A percentile compares a stretch with the other conserved stretches of the same genome.
phyloP scores from a whole-genome alignment of 805 yeast species.

The Candida incommunis region DNA sequence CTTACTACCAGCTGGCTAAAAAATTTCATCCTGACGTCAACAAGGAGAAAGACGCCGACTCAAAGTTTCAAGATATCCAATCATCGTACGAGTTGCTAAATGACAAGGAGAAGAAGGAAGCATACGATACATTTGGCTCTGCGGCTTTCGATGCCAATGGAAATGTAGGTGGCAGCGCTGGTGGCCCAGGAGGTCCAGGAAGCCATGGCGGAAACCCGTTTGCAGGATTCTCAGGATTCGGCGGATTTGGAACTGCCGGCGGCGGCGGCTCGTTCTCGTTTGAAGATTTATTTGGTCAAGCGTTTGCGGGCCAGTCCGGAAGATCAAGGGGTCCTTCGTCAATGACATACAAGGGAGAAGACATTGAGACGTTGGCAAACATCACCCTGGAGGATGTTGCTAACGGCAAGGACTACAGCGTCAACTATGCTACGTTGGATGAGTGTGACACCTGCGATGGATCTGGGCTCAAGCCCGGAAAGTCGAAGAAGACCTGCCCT shows the following conservation, averaged over 20 bases:
- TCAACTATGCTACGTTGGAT: conserved; percentile 61
- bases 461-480: conserved; percentile 68
- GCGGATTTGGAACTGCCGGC: conserved; percentile 24
- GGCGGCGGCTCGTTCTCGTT: conserved; percentile 32
- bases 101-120: conserved; percentile 71
- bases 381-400: conserved; percentile 78
- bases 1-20: conserved; percentile 86
- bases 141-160: conserved; percentile 62
- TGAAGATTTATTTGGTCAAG: conserved; percentile 49
- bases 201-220: conserved; percentile 32
- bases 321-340: conserved; percentile 27
- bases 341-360: conserved; percentile 78
- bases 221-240: conserved; percentile 22
- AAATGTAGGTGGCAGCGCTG: conserved; percentile 32
- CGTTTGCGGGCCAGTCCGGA: conserved; percentile 25
- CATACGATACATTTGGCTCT: conserved; percentile 86
- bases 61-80: conserved; percentile 81
- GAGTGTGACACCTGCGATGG: conserved; percentile 74
- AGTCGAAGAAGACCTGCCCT: conserved; percentile 62
- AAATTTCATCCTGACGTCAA: conserved; percentile 94
- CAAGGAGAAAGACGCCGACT: conserved; percentile 78
- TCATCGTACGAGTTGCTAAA: conserved; percentile 87
- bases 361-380: conserved; percentile 64
- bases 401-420: conserved; percentile 53
- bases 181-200: conserved; percentile 32